Conservation (phyloP, 78 protist species). For the Cavenderia fasciculata region DNA sequence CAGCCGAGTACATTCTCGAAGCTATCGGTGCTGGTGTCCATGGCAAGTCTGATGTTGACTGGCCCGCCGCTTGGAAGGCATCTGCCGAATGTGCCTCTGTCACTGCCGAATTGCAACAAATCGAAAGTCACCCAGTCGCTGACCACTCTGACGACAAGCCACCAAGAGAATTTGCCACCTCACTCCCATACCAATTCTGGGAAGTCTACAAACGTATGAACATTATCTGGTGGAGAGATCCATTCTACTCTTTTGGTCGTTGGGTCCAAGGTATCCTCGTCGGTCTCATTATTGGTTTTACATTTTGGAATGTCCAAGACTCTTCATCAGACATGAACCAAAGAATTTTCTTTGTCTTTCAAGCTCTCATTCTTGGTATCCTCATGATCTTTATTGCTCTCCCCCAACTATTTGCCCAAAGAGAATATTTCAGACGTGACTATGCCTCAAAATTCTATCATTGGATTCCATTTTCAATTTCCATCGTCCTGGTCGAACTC, state of each 20-base stretch:
- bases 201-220: slow-evolving; percentile 74
- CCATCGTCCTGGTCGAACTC: slow-evolving; percentile 56
- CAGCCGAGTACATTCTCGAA: slow-evolving; percentile 83
- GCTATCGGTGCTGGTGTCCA: slow-evolving; percentile 81
- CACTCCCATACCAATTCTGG: slow-evolving; percentile 29
- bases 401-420: slow-evolving; percentile 43
- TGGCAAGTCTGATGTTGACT: slow-evolving; percentile 56
- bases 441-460: slow-evolving; percentile 66
- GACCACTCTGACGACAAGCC: neutral
- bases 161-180: slow-evolving; percentile 25
- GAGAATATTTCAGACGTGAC: slow-evolving; percentile 54
- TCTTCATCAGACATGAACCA: slow-evolving; percentile 54
- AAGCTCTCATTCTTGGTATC: slow-evolving; percentile 65
- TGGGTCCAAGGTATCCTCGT: slow-evolving; percentile 39
- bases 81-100: slow-evolving; percentile 40
- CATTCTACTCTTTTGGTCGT: slow-evolving; percentile 57
- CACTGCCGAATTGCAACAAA: neutral
- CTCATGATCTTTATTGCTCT: slow-evolving; percentile 35
- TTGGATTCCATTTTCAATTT: slow-evolving; percentile 76
- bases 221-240: slow-evolving; percentile 51
- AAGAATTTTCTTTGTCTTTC: slow-evolving; percentile 58
- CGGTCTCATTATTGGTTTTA: slow-evolving; percentile 70
- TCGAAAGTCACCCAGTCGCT: neutral
- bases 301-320: slow-evolving; percentile 33
- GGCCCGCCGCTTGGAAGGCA: slow-evolving; percentile 71